phyloP scores from a whole-genome alignment of 768 basidiomycete species.

The Tricholoma sp. region DNA sequence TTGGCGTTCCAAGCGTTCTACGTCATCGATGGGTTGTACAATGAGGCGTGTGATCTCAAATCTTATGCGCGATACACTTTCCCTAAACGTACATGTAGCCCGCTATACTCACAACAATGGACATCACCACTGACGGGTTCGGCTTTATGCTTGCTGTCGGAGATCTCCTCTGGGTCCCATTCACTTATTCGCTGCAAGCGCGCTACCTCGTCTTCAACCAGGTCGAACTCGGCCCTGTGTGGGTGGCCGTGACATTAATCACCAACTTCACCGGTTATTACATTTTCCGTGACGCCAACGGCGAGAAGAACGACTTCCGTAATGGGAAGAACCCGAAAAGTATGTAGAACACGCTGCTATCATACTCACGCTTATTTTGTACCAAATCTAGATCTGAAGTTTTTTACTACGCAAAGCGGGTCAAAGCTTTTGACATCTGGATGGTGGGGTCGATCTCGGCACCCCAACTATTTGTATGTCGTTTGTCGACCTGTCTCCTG shows the following conservation, averaged over 20 bases:
- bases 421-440: slow-evolving; percentile 90
- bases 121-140: slow-evolving; percentile 96
- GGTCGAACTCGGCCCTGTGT: slow-evolving; percentile 64
- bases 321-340: slow-evolving; percentile 94
- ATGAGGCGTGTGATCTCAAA: slow-evolving; percentile 62
- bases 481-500: background rate
- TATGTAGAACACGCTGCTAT: slow-evolving; percentile 25
- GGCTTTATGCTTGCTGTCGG: slow-evolving; percentile 98
- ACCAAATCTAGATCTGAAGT: slow-evolving; percentile 11
- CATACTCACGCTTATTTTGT: background rate
- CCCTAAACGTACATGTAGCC: slow-evolving; percentile 39
- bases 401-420: slow-evolving; percentile 61
- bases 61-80: background rate
- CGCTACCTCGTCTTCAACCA: slow-evolving; percentile 92
- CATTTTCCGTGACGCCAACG: slow-evolving; percentile 86
- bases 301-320: slow-evolving; percentile 94
- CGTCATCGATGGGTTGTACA: slow-evolving; percentile 81
- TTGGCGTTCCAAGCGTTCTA: slow-evolving; percentile 84
- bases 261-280: slow-evolving; percentile 76
- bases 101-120: slow-evolving; percentile 92
- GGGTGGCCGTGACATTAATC: slow-evolving; percentile 52
- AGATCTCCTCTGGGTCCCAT: slow-evolving; percentile 91
- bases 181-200: slow-evolving; percentile 90
- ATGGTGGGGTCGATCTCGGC: slow-evolving; percentile 95
- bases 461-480: slow-evolving; percentile 85